Conservation (phyloP, 2,329 filamentous ascomycete genomes). For the Epichloe elymi region DNA sequence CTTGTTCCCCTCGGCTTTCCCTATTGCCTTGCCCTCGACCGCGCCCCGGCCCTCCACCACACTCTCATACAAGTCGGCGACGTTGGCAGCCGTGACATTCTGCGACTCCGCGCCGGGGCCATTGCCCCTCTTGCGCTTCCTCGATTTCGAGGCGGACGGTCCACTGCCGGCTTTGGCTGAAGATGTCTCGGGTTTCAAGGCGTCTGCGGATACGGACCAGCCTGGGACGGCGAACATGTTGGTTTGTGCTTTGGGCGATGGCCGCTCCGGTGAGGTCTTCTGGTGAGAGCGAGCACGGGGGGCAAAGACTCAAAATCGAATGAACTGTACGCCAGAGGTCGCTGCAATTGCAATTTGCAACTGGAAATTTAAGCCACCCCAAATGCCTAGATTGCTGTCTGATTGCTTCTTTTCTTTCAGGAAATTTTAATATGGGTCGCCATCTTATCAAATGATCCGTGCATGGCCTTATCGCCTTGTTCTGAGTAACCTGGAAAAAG, state of each 20-base stretch:
- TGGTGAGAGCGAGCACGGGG: background rate
- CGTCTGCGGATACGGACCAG: slow-evolving; percentile 67
- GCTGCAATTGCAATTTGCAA: background rate
- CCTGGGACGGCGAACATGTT: slow-evolving; percentile 86
- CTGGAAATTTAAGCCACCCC: background rate
- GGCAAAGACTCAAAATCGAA: background rate
- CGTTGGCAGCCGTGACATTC: slow-evolving; percentile 53
- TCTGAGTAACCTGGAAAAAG: too few relatives aligned
- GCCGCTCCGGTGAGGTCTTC: background rate
- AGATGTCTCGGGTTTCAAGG: slow-evolving; percentile 54
- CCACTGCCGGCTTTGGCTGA: slow-evolving; percentile 17
- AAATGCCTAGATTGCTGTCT: background rate
- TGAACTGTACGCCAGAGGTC: background rate
- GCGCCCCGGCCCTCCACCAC: slow-evolving; percentile 53
- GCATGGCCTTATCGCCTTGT: slow-evolving; percentile 1
- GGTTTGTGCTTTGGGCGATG: background rate
- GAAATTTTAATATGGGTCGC: slow-evolving; percentile 2
- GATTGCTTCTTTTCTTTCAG: background rate
- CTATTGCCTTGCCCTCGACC: slow-evolving; percentile 23
- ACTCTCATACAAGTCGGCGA: slow-evolving; percentile 65
- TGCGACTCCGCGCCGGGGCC: slow-evolving; percentile 12
- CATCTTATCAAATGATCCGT: slow-evolving; percentile 3
- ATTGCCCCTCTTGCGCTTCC: slow-evolving; percentile 40
- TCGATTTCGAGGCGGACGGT: slow-evolving; percentile 33
- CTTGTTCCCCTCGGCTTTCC: slow-evolving; percentile 8